Evolutionary conservation across 2,329 filamentous ascomycete genomes (phyloP), one percentile per base, ranked within the genome.

Genomic region (Fusarium oligoseptatum): DNA sequence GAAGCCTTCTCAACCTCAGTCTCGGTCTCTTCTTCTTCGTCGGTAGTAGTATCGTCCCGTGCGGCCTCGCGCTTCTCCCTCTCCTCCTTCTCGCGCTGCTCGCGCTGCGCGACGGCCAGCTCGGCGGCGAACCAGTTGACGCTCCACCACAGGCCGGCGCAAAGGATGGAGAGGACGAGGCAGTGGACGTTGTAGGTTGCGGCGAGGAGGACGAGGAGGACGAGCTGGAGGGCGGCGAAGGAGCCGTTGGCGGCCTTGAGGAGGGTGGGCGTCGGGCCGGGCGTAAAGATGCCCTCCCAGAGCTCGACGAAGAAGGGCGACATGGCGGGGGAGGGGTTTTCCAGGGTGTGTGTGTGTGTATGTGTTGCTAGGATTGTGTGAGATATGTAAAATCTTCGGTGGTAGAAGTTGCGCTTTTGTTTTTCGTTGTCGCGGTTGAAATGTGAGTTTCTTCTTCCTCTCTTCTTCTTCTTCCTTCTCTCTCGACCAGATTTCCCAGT

Each of bases 71-170:
- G 80, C 74, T 85, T 71, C 58, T 77, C 68, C 64, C 64, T 68
- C 41, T 78, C 81, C 72, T 83, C 80, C 78, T 85, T 85, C 69
- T 86, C 69, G 52, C 73, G 71, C 66, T 76, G 60, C 79, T 89
- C 88, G 41, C 75, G 77, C 78, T 84, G 81, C 41, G 85, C 85
- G 60, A 81, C 80, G 71, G 84, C 84, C 84, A 91, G 81, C 85
- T 91, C 96, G 55, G 85, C 85, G 65, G 94, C 95, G 81, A 99
- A 98, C 97, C 97, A 99, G 88, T 98, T 98, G 85, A 98, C 95
- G 67, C 93, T 91, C 86, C 90, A 95, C 97, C 97, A 99, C 39
- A 98, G 88, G 6, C 94, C 93, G 36, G 86, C 95, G 73, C 91
- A 94, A 11, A 99, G 87, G 68, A 92, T 79, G 14, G 94, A 97